A percentile compares a stretch with the other conserved stretches of the same genome.
phyloP scores from a whole-genome alignment of 768 basidiomycete genomes.

The Mrakia gelida region DNA sequence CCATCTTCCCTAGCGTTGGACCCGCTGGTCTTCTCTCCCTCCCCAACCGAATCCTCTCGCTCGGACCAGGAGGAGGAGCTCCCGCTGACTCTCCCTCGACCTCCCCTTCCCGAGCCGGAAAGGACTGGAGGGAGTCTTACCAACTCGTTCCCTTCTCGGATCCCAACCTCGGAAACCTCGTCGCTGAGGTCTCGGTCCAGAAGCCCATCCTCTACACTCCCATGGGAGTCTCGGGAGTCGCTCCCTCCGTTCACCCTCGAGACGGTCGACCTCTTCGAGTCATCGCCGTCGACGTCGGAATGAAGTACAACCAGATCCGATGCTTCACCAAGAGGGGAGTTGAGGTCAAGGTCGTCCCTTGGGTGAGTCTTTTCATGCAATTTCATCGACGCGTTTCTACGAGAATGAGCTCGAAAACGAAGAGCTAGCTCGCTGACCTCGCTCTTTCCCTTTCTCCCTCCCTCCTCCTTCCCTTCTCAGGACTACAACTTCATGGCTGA shows the following conservation, averaged over 20 bases:
- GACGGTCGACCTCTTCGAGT: slow-evolving; percentile 76
- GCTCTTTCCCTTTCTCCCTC: not conserved
- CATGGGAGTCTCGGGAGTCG: slow-evolving; percentile 52
- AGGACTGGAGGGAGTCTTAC: slow-evolving; percentile 75
- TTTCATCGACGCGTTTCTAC: too few relatives aligned
- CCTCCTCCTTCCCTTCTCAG: slow-evolving; percentile 32
- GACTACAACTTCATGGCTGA: slow-evolving; percentile 69
- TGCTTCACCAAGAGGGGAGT: slow-evolving; percentile 90
- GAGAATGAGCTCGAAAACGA: not conserved
- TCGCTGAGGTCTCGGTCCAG: slow-evolving; percentile 76
- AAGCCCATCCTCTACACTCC: slow-evolving; percentile 60
- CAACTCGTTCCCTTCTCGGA: slow-evolving; percentile 76
- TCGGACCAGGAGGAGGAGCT: slow-evolving; percentile 22
- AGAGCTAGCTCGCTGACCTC: not conserved
- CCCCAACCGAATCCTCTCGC: slow-evolving; percentile 43
- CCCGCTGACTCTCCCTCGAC: slow-evolving; percentile 54
- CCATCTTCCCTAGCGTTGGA: slow-evolving; percentile 6
- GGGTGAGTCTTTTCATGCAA: slow-evolving; percentile 48
- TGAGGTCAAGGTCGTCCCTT: slow-evolving; percentile 94
- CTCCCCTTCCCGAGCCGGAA: slow-evolving; percentile 30
- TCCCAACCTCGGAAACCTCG: slow-evolving; percentile 84
- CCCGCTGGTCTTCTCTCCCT: slow-evolving; percentile 37
- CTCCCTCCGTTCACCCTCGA: slow-evolving; percentile 61
- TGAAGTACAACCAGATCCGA: slow-evolving; percentile 99
- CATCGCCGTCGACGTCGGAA: slow-evolving; percentile 93